phyloP scores from a whole-genome alignment of 768 basidiomycete genomes.

The Naganishia antarctica region DNA sequence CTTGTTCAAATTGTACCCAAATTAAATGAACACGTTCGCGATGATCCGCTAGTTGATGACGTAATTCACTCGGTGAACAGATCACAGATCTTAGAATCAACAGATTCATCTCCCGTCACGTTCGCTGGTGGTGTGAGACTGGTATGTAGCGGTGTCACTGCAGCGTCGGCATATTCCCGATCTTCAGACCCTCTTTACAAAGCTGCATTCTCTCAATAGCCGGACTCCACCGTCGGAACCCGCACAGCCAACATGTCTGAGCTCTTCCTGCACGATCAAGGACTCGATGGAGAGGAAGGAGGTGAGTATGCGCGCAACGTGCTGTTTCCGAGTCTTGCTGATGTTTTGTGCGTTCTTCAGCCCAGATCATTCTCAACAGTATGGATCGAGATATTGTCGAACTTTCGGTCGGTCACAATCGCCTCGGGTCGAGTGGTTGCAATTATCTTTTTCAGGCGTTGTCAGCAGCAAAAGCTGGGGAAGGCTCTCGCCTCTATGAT shows the following conservation, averaged over 20 bases:
- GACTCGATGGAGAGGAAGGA: slow-evolving; percentile 19
- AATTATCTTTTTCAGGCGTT: slow-evolving; percentile 19
- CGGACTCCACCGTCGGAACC: no score
- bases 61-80: no score
- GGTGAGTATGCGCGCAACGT: not conserved
- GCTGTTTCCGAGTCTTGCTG: not conserved
- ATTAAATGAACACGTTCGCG: no score
- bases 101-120: no score
- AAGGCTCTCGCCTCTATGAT: not conserved
- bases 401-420: slow-evolving; percentile 19
- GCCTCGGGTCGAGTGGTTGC: slow-evolving; percentile 8
- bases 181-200: no score
- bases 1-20: no score
- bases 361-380: slow-evolving; percentile 19
- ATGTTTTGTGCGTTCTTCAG: not conserved
- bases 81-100: no score
- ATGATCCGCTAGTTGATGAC: no score
- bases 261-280: slow-evolving; percentile 24
- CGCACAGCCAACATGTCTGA: slow-evolving; percentile 16
- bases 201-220: no score
- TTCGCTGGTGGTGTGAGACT: no score
- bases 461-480: slow-evolving; percentile 11
- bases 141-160: no score
- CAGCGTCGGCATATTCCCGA: no score
- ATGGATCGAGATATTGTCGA: slow-evolving; percentile 12